Evolutionary conservation across 2,329 filamentous ascomycete species (phyloP), one percentile per base, ranked within the genome.

Genomic region (Thielaviopsis punctulata): DNA sequence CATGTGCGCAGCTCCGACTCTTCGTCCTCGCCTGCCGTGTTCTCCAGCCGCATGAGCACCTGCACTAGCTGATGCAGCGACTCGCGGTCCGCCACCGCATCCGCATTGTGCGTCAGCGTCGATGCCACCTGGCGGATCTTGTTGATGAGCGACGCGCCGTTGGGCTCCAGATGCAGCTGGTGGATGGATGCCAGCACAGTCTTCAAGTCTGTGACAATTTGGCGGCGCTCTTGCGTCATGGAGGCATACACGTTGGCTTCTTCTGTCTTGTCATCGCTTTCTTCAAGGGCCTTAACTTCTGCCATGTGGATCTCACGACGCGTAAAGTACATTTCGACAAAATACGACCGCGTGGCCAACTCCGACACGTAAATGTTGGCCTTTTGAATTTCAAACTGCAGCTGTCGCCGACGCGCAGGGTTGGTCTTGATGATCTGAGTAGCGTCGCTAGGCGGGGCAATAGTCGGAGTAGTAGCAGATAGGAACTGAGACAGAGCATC

Each of bases 351-450:
- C 0, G 86, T 93, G 2, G 82, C 80, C 9, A 95, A 70, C 60
- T 88, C 83, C 5, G 83, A 90, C 2, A 82, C 79, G 61, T 90
- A 87, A 39, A 95, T 85, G 63, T 94, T 94, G 6, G 86, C 85
- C 63, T 93, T 94, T 63, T 94, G 87, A 25, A 95, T 92, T 65
- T 94, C 88, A 58, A 82, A 87, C 62, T 92, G 86, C 4, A 88
- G 63, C 52, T 73, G 69, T 1, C 77, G 71, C 2, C 76, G 72
- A 2, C 71, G 68, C 23, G 67, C 62, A 1, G 73, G 71, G 23
- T 77, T 67, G 19, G 67, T 64, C 51, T 71, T 70, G 54, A 77
- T 68, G 7, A 69, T 64, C 39, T 69, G 70, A 56, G 78, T 75
- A 8, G 68, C 60, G 0, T 72, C 69, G 56, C 71, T 68, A 5